Base-by-base conservation (phyloP, 139 green algal genomes). In the Pseudopediastrum boryanum region DNA sequence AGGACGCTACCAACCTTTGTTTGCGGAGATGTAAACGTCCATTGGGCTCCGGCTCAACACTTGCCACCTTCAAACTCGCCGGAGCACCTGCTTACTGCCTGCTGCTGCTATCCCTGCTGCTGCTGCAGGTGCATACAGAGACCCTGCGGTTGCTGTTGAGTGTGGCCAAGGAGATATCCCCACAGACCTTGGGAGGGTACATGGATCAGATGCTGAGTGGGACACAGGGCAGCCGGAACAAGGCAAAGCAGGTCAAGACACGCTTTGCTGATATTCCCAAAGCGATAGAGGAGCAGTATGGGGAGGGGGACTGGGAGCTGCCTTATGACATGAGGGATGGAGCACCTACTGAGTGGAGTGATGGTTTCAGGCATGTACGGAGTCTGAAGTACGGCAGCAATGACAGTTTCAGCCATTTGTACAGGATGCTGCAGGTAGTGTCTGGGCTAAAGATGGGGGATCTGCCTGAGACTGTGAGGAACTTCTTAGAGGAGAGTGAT, bases 81-180 rank as follows among this genome's bases (percentile, higher is more conserved):
- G 46, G 13, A 12, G 46, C 46, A 12, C 12, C 46, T 16, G 46
- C 46, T 12, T n/a, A 56, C 12, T 56, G 12, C 13, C 46, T 16
- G 46, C 46, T 16, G 46, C 46, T 16, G 46, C 46, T n/a, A n/a
- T n/a, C n/a, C n/a, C n/a, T n/a, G n/a, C n/a, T n/a, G n/a, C n/a
- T 19, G 48, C 56, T 27, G 41, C 84, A 93, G 83, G 85, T 90
- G 46, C 90, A 94, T 50, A 84, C 88, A 46, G 87, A 93, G 80
- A 77, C 91, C 36, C 70, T 94, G 78, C 83, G 85, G n/a, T 78
- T 94, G 61, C 80, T 94, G 78, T 78, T 88, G 61, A 80, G 72
- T 6, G 85, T 84, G 0, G 78, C 81, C 7, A 73, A 75, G 6
- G 56, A 86, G 44, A 64, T 91, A 33, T 65, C 70, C 3, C 56